Base-by-base conservation (phyloP, 306 rosid species). In the Prunus campanulata region DNA sequence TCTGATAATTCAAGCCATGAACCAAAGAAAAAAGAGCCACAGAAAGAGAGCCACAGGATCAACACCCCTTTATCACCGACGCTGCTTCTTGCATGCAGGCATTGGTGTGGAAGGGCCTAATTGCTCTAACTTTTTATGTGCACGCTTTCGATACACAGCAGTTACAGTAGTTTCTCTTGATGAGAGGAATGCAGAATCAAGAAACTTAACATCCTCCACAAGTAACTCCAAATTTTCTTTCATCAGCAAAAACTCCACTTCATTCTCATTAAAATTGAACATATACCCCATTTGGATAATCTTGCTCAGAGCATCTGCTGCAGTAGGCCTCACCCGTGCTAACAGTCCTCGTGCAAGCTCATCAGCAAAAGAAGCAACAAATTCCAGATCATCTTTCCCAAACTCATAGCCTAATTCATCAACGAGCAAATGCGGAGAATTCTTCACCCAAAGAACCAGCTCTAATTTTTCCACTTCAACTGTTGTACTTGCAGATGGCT, bases 371-470 rank as follows among this genome's bases (percentile, higher is more conserved):
- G 71, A 80, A 24, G 79, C 47, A 8, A 52, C 76, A 48, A 80
- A 80, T 16, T 70, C 77, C 9, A 71, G 13, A 65, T 52, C 48
- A 30, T 0, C 16, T 19, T 50, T 78, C 39, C 63, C n/a, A 35
- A 20, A 35, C 18, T 19, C n/a, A 8, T 49, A 39, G 8, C 75
- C 49, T 19, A 32, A 75, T 51, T 51, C 29, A 18, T 55, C 55
- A 32, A 76, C 13, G 54, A 71, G 22, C 64, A 64, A 19, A 54
- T 48, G 15, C 61, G 35, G 47, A 20, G 81, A 52, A 46, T 55
- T 57, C 49, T 70, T 81, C 51, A 76, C 70, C 74, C 74, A 81
- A 24, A 76, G 61, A 63, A 81, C 65, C 78, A 55, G 16, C 72
- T 44, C 76, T 44, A 44, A 46, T 39, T 66, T 50, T 66, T 66